A percentile compares a stretch with the other conserved stretches of the same genome.
Conservation (phyloP, 768 basidiomycete genomes). For the Mycena belliarum region DNA sequence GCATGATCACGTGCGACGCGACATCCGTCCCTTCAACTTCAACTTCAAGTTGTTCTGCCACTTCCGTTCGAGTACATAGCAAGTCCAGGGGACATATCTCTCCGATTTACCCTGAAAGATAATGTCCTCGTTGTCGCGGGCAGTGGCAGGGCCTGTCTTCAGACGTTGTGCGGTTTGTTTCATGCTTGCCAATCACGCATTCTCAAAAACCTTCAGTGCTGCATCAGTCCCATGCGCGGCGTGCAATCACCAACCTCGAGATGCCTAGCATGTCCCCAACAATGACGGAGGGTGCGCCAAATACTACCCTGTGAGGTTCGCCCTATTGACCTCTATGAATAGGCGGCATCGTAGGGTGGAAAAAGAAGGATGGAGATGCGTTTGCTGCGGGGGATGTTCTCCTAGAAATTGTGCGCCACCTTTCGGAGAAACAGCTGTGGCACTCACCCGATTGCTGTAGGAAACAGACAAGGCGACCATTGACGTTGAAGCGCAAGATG, state of each 20-base stretch:
- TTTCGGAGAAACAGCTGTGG: no score
- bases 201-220: constrained; percentile 39
- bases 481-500: constrained; percentile 98
- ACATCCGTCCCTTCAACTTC: no score
- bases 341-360: constrained; percentile 88
- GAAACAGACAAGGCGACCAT: constrained; percentile 96
- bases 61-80: no score
- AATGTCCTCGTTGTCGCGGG: constrained; percentile 6
- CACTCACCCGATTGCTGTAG: constrained; percentile 37
- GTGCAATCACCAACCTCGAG: constrained; percentile 71
- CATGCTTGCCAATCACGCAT: background rate
- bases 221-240: constrained; percentile 50
- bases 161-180: constrained; percentile 3
- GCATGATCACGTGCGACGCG: no score
- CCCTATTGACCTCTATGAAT: no score
- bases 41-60: no score
- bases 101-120: no score
- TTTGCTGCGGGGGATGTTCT: constrained; percentile 84
- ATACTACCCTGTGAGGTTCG: no score
- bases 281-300: constrained; percentile 98
- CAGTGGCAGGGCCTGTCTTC: constrained; percentile 1
- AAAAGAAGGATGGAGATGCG: constrained; percentile 80
- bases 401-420: constrained; percentile 76
- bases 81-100: no score
- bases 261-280: constrained; percentile 99